Percentiles rank a stretch among this genome's conserved stretches.
Conservation (phyloP, 192 early-diverging fungal species). For the Pilobolus umbonatus region DNA sequence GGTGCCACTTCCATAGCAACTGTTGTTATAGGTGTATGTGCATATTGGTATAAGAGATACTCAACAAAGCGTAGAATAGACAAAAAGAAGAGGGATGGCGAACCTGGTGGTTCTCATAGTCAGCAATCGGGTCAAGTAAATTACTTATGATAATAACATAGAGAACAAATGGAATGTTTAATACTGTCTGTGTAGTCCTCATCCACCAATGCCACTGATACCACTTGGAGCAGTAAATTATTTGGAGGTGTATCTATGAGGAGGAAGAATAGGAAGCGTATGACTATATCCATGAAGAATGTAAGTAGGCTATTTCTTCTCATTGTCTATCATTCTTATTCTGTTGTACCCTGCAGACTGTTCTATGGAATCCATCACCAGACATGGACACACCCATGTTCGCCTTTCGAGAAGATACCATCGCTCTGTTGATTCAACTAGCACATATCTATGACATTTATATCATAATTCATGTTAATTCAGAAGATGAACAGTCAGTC, state of each 20-base stretch:
- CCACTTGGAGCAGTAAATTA: slow-evolving; percentile 32
- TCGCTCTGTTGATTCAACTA: slow-evolving; percentile 50
- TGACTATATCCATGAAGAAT: slow-evolving; percentile 61
- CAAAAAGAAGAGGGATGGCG: not conserved
- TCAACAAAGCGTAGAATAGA: slow-evolving; percentile 4
- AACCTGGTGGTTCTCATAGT: no score
- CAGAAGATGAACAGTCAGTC: slow-evolving; percentile 50
- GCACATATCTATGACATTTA: slow-evolving; percentile 47
- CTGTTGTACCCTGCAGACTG: slow-evolving; percentile 41
- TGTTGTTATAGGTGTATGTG: slow-evolving; percentile 15
- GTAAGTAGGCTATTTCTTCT: slow-evolving; percentile 34
- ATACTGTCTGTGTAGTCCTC: not conserved
- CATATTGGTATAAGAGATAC: slow-evolving; percentile 18
- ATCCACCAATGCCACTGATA: no score
- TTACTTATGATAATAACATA: no score
- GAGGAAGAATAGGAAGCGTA: slow-evolving; percentile 41
- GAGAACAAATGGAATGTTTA: not conserved
- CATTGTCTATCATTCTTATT: not conserved
- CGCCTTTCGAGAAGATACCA: slow-evolving; percentile 61
- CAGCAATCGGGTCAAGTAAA: slow-evolving; percentile 7
- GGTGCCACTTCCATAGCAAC: slow-evolving; percentile 27
- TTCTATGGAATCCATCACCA: slow-evolving; percentile 75
- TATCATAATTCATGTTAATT: slow-evolving; percentile 52
- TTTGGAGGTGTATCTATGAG: slow-evolving; percentile 18
- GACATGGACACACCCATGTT: slow-evolving; percentile 61